A percentile compares a stretch with the other conserved stretches of the same genome.
These are phyloP conservation scores for Aureobasidium pullulans DNA, from an alignment of 2,329 filamentous ascomycete genomes.

Conservation along the genomic window DNA sequence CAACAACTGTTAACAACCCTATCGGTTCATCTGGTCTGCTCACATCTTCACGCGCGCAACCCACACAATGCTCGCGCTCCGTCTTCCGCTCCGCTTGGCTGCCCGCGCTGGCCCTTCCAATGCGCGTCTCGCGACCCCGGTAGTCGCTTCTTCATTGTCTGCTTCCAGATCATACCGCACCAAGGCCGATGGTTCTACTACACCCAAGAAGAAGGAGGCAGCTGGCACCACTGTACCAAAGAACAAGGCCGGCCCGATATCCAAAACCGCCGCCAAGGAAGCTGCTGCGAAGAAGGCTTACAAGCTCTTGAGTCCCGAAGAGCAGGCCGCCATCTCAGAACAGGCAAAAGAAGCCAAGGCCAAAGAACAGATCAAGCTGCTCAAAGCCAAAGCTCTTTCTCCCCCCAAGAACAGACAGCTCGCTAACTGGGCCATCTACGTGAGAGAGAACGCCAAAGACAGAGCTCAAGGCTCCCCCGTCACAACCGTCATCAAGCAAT, in stretches of 20 bases:
- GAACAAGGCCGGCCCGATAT: background rate
- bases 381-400: slow-evolving; percentile 31
- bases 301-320: slow-evolving; percentile 1
- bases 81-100: slow-evolving; percentile 15
- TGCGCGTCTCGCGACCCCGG: background rate
- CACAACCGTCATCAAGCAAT: slow-evolving; percentile 15
- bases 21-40: background rate
- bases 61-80: slow-evolving; percentile 14
- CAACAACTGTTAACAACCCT: background rate
- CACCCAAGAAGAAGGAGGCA: slow-evolving; percentile 7
- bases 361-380: slow-evolving; percentile 25
- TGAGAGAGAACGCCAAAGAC: slow-evolving; percentile 20
- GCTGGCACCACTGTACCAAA: background rate
- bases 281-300: slow-evolving; percentile 3
- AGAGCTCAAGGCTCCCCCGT: background rate
- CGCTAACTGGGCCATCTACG: slow-evolving; percentile 24
- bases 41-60: background rate
- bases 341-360: slow-evolving; percentile 25
- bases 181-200: background rate
- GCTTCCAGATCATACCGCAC: background rate
- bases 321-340: slow-evolving; percentile 20
- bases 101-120: background rate
- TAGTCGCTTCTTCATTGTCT: background rate
- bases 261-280: slow-evolving; percentile 1
- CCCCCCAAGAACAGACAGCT: background rate